Conservation (phyloP, 2,329 filamentous ascomycete genomes). For the Sporothrix phasma region DNA sequence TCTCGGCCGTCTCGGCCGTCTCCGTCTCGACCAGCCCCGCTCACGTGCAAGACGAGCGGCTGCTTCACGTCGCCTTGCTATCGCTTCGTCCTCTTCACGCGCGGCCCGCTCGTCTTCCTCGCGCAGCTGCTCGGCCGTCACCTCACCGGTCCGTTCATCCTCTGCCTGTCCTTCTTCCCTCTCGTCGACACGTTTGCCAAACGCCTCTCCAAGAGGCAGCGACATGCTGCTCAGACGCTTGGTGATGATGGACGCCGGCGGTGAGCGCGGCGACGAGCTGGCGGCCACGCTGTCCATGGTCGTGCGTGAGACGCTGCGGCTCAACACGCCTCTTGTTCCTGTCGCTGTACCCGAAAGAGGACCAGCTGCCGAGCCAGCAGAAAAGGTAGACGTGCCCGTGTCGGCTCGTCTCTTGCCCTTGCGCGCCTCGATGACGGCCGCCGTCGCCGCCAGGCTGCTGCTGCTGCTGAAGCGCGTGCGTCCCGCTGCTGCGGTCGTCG, state of each 20-base stretch:
- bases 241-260: conserved; percentile 26
- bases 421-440: conserved; percentile 44
- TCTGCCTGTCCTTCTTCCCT: background rate
- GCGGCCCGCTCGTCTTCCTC: conserved; percentile 43
- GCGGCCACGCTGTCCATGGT: conserved; percentile 32
- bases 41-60: conserved; percentile 42
- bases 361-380: background rate
- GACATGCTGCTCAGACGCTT: conserved; percentile 17
- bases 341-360: background rate
- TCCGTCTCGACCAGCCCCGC: conserved; percentile 33
- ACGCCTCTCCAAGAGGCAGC: conserved; percentile 7
- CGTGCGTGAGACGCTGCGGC: conserved; percentile 49
- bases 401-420: conserved; percentile 20
- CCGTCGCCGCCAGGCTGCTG: conserved; percentile 56
- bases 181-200: background rate
- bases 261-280: conserved; percentile 41
- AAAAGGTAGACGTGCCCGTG: conserved; percentile 11
- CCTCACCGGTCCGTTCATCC: conserved; percentile 21
- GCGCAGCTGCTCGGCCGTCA: conserved; percentile 42
- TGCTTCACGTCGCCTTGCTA: conserved; percentile 43
- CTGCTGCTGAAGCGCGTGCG: conserved; percentile 44
- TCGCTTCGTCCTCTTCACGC: conserved; percentile 42
- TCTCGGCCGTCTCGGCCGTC: background rate
- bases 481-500: conserved; percentile 63
- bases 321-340: conserved; percentile 23